A percentile compares a stretch with the other conserved stretches of the same genome.
These are phyloP conservation scores for Saccharum spontaneum DNA, from an alignment of 176 grass and related monocot genomes.

Conservation along the genomic window DNA sequence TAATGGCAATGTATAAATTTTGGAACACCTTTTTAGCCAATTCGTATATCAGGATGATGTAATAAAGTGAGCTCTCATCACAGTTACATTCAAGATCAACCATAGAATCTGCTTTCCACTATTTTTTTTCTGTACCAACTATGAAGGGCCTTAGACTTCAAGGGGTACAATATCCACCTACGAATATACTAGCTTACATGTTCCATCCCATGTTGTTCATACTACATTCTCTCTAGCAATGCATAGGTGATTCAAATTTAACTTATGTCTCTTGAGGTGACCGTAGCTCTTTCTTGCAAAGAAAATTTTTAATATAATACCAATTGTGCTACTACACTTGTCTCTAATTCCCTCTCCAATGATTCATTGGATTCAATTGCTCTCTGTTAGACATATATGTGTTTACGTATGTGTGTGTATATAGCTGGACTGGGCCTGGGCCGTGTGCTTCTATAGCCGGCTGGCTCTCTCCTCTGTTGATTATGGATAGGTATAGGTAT, in stretches of 20 bases:
- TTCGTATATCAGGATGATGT: not conserved
- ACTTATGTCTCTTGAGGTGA: not conserved
- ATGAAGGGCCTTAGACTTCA: not conserved
- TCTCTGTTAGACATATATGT: not conserved
- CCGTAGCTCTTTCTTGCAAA: not conserved
- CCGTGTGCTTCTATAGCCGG: not conserved
- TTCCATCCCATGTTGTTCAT: not conserved
- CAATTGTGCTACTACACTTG: not conserved
- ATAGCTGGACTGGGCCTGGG: not conserved
- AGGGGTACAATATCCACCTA: not conserved
- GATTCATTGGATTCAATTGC: not conserved
- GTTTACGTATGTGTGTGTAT: not conserved
- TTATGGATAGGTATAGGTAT: not conserved
- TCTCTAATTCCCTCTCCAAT: not conserved
- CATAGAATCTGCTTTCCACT: not conserved
- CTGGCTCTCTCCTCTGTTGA: not conserved
- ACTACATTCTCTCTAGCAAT: not conserved
- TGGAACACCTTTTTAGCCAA: not conserved
- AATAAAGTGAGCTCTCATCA: not conserved
- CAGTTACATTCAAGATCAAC: not conserved
- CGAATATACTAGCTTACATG: not conserved
- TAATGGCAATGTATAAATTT: not conserved
- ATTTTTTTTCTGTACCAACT: not conserved
- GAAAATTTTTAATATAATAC: not conserved
- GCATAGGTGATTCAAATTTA: constrained; percentile 8